Evolutionary conservation across 768 basidiomycete genomes (phyloP), one percentile per base, ranked within the genome.

Genomic region (Cantharellus cinnabarinus): DNA sequence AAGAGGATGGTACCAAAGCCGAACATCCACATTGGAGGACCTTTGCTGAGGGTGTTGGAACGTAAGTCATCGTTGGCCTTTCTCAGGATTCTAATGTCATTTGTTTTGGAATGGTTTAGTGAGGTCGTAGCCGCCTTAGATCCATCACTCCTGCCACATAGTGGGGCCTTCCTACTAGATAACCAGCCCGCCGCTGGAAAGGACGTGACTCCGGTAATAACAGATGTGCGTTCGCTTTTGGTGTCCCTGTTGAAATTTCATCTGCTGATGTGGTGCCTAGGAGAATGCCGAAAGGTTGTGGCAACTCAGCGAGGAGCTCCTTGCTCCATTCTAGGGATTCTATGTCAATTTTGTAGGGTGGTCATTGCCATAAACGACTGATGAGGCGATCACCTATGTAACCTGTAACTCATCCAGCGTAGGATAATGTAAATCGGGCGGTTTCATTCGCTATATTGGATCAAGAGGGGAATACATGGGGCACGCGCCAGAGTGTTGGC

Each of bases 51-150:
- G 61, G 61, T 1, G 52, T 53, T n/a, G 29, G 58, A 4, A 62
- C 61, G 61, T 62, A 35, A 54, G 61, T 59, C 10, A 29, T 29
- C 20, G 20, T 29, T 29, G 3, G n/a, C 1, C 37, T 48, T 1
- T 35, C 2, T 3, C 2, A 39, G 37, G 14, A 4, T 50, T 40
- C n/a, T 3, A 41, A 4, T n/a, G 3, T 41, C 34, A 35, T 37
- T 50, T 14, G n/a, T 44, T 15, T 5, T 4, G 10, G 4, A 1
- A 4, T 5, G 29, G 29, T 41, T 29, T 40, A 61, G 62, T 3
- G 50, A 61, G 52, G 56, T 63, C 35, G 60, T 63, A 1, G 62
- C 62, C 7, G 62, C 62, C 15, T 61, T 63, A 40, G 62, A 63
- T 39, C 59, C 62, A 4, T 58, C 60, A 2, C 52, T 63, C 40